A percentile compares a stretch with the other conserved stretches of the same genome.
Conservation (phyloP, 768 basidiomycete genomes). For the Leccinum longicurvipes region DNA sequence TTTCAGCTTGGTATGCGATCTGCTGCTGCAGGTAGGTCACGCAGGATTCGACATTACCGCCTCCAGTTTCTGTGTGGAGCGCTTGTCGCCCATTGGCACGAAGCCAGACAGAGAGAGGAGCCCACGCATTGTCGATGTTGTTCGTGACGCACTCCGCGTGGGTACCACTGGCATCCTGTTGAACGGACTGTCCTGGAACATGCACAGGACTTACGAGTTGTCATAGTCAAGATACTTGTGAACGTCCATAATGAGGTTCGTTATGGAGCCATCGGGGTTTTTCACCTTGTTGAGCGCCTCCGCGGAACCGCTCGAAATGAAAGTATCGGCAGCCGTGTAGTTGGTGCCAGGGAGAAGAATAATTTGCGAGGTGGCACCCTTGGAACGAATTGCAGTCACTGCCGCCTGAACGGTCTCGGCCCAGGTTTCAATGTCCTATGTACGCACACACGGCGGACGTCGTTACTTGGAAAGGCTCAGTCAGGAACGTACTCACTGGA, state of each 20-base stretch:
- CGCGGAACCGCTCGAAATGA: conserved; percentile 49
- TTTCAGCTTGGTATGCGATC: conserved; percentile 42
- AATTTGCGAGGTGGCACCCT: conserved; percentile 49
- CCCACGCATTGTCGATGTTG: conserved; percentile 47
- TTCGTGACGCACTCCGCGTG: conserved; percentile 46
- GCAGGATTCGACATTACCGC: conserved; percentile 50
- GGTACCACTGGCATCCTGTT: conserved; percentile 39
- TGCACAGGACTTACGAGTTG: conserved; percentile 37
- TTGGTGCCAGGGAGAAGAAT: conserved; percentile 60
- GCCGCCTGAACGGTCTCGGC: conserved; percentile 52
- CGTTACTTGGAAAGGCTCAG: conserved; percentile 44
- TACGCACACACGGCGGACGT: background rate
- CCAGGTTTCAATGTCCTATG: conserved; percentile 43
- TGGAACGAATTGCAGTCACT: conserved; percentile 58
- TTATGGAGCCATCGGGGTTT: conserved; percentile 44
- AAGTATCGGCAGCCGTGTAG: conserved; percentile 52
- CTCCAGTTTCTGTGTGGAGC: conserved; percentile 60
- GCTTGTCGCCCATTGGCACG: conserved; percentile 49
- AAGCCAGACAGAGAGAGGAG: conserved; percentile 46
- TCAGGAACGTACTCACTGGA: conserved; percentile 42
- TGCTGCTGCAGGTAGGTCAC: conserved; percentile 43
- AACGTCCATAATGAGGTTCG: conserved; percentile 55
- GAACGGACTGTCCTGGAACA: conserved; percentile 1
- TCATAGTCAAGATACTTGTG: conserved; percentile 62
- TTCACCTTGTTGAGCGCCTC: conserved; percentile 43